Evolutionary conservation across 257 asterid genomes (phyloP).

Genomic region (Avicennia marina): DNA sequence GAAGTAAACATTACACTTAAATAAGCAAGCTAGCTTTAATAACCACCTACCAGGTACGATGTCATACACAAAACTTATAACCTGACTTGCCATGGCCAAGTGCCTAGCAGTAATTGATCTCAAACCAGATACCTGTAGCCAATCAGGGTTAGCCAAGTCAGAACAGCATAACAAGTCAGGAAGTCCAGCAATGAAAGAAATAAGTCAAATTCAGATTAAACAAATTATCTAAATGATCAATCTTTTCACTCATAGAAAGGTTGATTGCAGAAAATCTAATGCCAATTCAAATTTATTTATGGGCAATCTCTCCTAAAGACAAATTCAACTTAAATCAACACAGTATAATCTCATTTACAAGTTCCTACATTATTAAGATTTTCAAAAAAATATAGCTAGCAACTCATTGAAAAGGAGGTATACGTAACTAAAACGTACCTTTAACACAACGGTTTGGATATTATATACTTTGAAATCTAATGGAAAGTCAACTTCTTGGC

Average conservation of each 20-base stretch:
- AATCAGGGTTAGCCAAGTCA: slow-evolving; percentile 16
- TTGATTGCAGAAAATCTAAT: not conserved
- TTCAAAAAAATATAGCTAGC: not conserved
- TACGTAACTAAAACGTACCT: slow-evolving; percentile 12
- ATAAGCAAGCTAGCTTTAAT: not conserved
- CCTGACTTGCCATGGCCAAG: slow-evolving; percentile 98
- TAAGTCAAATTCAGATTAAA: not conserved
- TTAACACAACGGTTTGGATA: not conserved
- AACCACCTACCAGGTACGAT: slow-evolving; percentile 83
- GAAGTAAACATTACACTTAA: not conserved
- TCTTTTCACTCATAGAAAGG: slow-evolving; percentile 1
- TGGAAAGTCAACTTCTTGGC: too few relatives aligned
- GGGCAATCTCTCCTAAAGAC: not conserved
- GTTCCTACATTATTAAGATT: not conserved
- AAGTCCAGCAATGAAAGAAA: slow-evolving; percentile 10
- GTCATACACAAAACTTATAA: slow-evolving; percentile 79
- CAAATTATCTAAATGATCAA: too few relatives aligned
- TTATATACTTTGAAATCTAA: slow-evolving; percentile 10
- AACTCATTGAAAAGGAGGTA: not conserved
- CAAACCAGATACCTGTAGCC: slow-evolving; percentile 93
- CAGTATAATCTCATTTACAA: too few relatives aligned
- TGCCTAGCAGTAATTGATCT: slow-evolving; percentile 97
- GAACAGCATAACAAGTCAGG: slow-evolving; percentile 4
- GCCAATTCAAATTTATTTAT: slow-evolving; percentile 1
- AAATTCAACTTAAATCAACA: slow-evolving; percentile 12